Conservation (phyloP, 257 asterid species). For the Lantana camara region DNA sequence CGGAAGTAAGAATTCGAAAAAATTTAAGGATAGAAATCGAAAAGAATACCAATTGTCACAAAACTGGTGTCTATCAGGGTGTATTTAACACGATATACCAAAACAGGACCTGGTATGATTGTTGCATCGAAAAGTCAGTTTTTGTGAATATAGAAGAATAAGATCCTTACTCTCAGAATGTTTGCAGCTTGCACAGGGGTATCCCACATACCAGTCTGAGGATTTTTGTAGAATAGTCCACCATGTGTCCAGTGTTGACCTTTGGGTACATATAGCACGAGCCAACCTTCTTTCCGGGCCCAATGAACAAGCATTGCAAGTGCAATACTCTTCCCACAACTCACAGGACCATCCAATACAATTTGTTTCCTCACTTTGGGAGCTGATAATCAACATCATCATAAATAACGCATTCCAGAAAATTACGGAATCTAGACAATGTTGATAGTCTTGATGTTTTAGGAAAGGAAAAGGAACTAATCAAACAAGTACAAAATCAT, state of each 20-base stretch:
- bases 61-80: too few species aligned
- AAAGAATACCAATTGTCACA: too few species aligned
- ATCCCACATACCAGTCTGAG: constrained; percentile 80
- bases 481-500: background rate
- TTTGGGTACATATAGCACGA: constrained; percentile 84
- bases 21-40: constrained; percentile 4
- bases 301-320: constrained; percentile 96
- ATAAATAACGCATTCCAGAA: constrained; percentile 25
- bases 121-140: constrained; percentile 9
- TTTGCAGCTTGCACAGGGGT: constrained; percentile 89
- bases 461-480: background rate
- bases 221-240: constrained; percentile 83
- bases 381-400: constrained; percentile 49
- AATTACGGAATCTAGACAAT: background rate
- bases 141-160: background rate
- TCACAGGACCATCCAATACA: constrained; percentile 81
- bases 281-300: constrained; percentile 99
- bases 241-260: constrained; percentile 95
- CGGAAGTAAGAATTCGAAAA: constrained; percentile 22
- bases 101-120: constrained; percentile 7
- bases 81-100: constrained; percentile 15
- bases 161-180: constrained; percentile 60
- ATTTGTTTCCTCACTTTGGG: constrained; percentile 68
- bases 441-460: constrained; percentile 4
- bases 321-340: constrained; percentile 92